Percentiles rank a stretch among this genome's conserved stretches.
These are phyloP conservation scores for Colletotrichum limetticola DNA, from an alignment of 2,329 filamentous ascomycete species.

Conservation along the genomic window DNA sequence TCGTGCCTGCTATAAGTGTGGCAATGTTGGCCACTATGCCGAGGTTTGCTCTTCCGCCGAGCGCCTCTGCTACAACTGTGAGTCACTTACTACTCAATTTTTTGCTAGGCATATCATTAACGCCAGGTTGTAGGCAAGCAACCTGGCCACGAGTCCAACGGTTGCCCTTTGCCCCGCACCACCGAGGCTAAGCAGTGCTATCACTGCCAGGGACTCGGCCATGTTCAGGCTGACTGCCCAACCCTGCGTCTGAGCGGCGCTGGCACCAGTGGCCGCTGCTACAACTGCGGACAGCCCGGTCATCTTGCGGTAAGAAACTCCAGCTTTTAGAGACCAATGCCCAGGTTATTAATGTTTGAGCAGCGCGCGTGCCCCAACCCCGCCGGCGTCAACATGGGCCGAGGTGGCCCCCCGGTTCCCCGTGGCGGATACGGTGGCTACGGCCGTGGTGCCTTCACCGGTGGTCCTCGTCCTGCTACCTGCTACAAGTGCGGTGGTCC, in stretches of 20 bases:
- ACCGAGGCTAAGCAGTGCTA: conserved; percentile 99
- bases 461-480: conserved; percentile 74
- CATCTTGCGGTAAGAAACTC: conserved; percentile 81
- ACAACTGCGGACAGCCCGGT: conserved; percentile 93
- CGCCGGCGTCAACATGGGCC: conserved; percentile 69
- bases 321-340: not conserved
- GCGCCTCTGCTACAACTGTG: conserved; percentile 99
- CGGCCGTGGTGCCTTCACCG: conserved; percentile 80
- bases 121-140: conserved; percentile 73
- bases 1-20: conserved; percentile 85
- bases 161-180: conserved; percentile 94
- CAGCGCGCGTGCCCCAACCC: conserved; percentile 87
- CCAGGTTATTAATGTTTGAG: conserved; percentile 18
- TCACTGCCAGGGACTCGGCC: conserved; percentile 97
- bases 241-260: conserved; percentile 91
- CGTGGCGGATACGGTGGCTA: conserved; percentile 78
- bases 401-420: conserved; percentile 72
- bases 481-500: conserved; percentile 85
- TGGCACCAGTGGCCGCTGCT: conserved; percentile 88
- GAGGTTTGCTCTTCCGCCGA: conserved; percentile 98
- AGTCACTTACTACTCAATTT: conserved; percentile 47
- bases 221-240: conserved; percentile 98
- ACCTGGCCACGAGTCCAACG: conserved; percentile 95
- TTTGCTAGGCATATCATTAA: not conserved
- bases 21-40: conserved; percentile 82